A percentile compares a stretch with the other conserved stretches of the same genome.
phyloP scores from a whole-genome alignment of 2,329 filamentous ascomycete genomes.

The Ramichloridium luteum region DNA sequence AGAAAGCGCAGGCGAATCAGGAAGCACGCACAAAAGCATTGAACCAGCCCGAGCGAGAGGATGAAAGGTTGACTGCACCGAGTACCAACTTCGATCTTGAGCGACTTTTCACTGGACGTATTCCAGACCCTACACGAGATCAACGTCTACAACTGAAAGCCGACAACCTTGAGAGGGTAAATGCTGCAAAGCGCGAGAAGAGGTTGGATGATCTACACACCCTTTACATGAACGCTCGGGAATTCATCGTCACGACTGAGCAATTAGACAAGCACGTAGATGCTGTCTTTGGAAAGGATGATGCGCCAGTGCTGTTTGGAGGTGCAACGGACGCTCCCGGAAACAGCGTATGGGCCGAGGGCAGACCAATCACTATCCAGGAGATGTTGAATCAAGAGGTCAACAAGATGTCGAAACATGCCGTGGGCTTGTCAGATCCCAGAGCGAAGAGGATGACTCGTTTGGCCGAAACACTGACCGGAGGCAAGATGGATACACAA shows the following conservation, averaged over 20 bases:
- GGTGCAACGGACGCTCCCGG: constrained; percentile 4
- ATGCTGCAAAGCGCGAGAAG: constrained; percentile 14
- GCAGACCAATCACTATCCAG: constrained; percentile 36
- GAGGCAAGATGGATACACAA: constrained; percentile 50
- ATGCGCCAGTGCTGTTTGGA: constrained; percentile 26
- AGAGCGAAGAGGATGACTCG: constrained; percentile 48
- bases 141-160: constrained; percentile 35
- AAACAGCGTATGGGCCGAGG: constrained; percentile 39
- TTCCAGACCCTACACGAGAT: constrained; percentile 52
- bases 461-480: constrained; percentile 55
- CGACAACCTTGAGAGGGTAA: constrained; percentile 13
- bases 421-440: constrained; percentile 27
- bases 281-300: constrained; percentile 56
- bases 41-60: constrained; percentile 55
- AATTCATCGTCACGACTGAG: constrained; percentile 73
- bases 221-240: constrained; percentile 76
- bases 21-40: constrained; percentile 40
- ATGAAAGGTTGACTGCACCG: constrained; percentile 63
- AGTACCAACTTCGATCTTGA: constrained; percentile 38
- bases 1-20: constrained; percentile 38
- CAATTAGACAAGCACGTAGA: constrained; percentile 67
- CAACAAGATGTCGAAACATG: constrained; percentile 24
- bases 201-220: constrained; percentile 59
- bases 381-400: constrained; percentile 32
- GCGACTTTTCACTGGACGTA: constrained; percentile 21